These are phyloP conservation scores for Calycina herbarum DNA, from an alignment of 2,329 filamentous ascomycete genomes.

Conservation along the genomic window DNA sequence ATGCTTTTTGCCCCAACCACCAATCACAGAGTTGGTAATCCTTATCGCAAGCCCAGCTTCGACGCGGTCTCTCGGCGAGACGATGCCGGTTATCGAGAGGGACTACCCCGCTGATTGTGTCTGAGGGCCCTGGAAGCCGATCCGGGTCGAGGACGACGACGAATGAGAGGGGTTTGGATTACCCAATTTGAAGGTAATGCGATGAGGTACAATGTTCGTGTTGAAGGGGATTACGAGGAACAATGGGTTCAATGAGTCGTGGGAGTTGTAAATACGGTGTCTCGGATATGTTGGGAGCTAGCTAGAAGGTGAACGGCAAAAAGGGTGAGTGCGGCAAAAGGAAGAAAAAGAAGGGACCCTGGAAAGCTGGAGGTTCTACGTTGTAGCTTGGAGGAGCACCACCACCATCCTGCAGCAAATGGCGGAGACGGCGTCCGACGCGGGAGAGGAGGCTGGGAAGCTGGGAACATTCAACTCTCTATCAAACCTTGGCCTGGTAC, in stretches of 20 bases:
- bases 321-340: background rate
- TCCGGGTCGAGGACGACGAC: background rate
- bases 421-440: slow-evolving; percentile 3
- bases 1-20: background rate
- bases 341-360: background rate
- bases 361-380: background rate
- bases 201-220: slow-evolving; percentile 1
- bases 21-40: background rate
- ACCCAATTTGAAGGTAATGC: slow-evolving; percentile 12
- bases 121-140: background rate
- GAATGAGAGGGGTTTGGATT: slow-evolving; percentile 12
- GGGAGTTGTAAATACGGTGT: background rate
- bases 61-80: background rate
- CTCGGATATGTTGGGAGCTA: slow-evolving; percentile 5
- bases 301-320: background rate
- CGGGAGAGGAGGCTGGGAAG: background rate
- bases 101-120: slow-evolving; percentile 3
- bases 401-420: background rate
- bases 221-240: background rate
- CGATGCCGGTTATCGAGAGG: background rate
- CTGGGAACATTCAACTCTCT: background rate
- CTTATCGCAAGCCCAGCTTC: background rate
- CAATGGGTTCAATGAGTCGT: background rate
- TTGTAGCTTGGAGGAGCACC: background rate
- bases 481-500: slow-evolving; percentile 2